Conservation (phyloP, 176 grass and related monocot genomes). For the Dendrocalamus sinicus region DNA sequence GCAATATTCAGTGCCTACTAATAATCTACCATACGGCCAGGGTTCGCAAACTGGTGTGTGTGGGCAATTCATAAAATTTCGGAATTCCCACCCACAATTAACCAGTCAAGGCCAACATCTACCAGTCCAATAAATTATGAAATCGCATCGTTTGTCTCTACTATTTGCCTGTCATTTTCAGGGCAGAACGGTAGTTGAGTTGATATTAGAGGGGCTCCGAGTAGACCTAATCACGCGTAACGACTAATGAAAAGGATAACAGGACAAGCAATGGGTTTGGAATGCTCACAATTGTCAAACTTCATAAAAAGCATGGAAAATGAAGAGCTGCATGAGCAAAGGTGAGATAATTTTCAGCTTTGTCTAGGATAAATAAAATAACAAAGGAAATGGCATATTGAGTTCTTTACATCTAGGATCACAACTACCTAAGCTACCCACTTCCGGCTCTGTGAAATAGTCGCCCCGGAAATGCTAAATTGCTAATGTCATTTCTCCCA, state of each 20-base stretch:
- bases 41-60: background rate
- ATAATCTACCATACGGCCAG: background rate
- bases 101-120: background rate
- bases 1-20: background rate
- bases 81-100: background rate
- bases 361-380: background rate
- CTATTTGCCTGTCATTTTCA: background rate
- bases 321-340: background rate
- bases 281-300: background rate
- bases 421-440: background rate
- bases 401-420: constrained; percentile 8
- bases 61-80: background rate
- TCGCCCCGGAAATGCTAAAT: background rate
- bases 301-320: background rate
- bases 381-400: background rate
- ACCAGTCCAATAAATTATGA: background rate
- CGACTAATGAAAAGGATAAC: background rate
- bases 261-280: background rate
- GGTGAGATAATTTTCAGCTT: background rate
- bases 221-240: background rate
- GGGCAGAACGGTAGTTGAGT: background rate
- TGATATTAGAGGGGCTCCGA: background rate
- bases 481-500: constrained; percentile 7
- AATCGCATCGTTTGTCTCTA: background rate
- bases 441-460: constrained; percentile 4